phyloP scores from a whole-genome alignment of 176 grass and related monocot species.

The Phoenix roebelenii region DNA sequence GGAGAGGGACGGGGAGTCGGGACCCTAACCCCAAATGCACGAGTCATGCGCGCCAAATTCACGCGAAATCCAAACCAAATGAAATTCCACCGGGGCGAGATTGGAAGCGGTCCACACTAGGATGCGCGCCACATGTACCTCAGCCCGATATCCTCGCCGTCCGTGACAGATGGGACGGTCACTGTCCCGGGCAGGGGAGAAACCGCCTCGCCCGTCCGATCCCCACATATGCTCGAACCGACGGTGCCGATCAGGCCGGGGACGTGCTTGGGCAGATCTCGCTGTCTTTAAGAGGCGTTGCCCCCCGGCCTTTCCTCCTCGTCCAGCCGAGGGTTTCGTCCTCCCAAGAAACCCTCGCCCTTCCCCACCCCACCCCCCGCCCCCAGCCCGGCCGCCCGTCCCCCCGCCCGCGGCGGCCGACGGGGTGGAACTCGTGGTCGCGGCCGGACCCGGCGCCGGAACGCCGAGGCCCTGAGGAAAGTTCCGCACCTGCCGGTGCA shows the following conservation, averaged over 20 bases:
- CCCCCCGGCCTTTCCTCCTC: not conserved
- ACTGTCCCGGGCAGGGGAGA: not conserved
- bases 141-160: not conserved
- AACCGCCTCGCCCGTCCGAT: not conserved
- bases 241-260: not conserved
- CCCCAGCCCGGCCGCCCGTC: too few relatives aligned
- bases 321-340: not conserved
- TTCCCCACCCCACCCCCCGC: too few relatives aligned
- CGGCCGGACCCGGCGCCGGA: too few relatives aligned
- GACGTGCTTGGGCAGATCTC: conserved; percentile 3
- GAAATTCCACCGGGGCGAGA: not conserved
- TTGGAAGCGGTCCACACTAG: not conserved
- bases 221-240: not conserved
- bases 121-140: not conserved
- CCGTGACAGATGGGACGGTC: conserved; percentile 6
- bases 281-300: conserved; percentile 2
- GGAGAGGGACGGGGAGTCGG: too few relatives aligned
- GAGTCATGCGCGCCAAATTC: not conserved
- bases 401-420: too few relatives aligned
- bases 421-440: too few relatives aligned
- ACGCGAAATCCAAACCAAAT: not conserved
- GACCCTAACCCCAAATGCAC: not conserved
- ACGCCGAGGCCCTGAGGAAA: too few relatives aligned
- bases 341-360: not conserved
- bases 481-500: too few relatives aligned